These are phyloP conservation scores for Cercospora berteroae DNA, from an alignment of 2,329 filamentous ascomycete species.

Conservation along the genomic window DNA sequence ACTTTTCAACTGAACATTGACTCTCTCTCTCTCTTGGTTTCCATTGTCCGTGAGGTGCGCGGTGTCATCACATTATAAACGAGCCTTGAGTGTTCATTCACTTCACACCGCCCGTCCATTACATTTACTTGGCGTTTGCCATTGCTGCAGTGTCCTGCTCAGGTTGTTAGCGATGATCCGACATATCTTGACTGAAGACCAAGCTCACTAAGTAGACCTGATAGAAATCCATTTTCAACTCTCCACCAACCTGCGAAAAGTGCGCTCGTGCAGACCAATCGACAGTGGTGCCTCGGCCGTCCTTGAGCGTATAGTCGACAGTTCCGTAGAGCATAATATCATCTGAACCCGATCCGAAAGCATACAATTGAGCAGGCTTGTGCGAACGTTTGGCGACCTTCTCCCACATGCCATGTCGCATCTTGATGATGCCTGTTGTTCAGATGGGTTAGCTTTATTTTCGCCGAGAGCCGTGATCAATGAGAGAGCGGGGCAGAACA, in stretches of 20 bases:
- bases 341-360: slow-evolving; percentile 47
- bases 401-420: slow-evolving; percentile 56
- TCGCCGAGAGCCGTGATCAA: not conserved
- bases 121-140: slow-evolving; percentile 25
- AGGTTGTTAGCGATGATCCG: not conserved
- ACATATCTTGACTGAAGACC: not conserved
- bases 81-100: not conserved
- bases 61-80: not conserved
- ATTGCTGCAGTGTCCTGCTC: slow-evolving; percentile 31
- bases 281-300: slow-evolving; percentile 46
- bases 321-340: slow-evolving; percentile 57
- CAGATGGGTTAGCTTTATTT: not conserved
- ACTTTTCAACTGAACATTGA: not conserved
- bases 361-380: slow-evolving; percentile 49
- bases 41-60: not conserved
- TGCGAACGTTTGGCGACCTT: slow-evolving; percentile 51
- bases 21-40: not conserved
- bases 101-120: not conserved
- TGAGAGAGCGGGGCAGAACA: slow-evolving; percentile 4
- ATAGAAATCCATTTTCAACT: slow-evolving; percentile 55
- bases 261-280: slow-evolving; percentile 58
- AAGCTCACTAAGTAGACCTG: slow-evolving; percentile 55
- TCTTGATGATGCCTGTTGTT: slow-evolving; percentile 49
- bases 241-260: slow-evolving; percentile 52
- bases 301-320: slow-evolving; percentile 54